A percentile compares a stretch with the other conserved stretches of the same genome.
Evolutionary conservation across 2,329 filamentous ascomycete species (phyloP).

Genomic region (Clarireedia homoeocarpa): DNA sequence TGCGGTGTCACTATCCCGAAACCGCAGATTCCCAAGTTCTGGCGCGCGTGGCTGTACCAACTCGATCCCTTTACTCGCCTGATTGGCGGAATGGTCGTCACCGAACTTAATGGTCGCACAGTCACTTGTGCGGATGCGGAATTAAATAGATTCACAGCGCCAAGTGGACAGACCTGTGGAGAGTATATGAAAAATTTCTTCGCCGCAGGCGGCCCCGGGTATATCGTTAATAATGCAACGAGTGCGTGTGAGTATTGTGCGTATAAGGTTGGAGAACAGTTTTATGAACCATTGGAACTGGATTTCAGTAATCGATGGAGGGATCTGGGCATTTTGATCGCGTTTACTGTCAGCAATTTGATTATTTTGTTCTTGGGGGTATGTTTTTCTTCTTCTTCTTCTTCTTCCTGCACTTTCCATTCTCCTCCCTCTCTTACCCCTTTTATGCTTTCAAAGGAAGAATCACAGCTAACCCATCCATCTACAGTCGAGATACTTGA

Average conservation of each 20-base stretch:
- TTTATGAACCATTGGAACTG: conserved; percentile 61
- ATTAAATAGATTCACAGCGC: conserved; percentile 61
- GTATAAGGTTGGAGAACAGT: conserved; percentile 72
- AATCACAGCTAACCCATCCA: conserved; percentile 8
- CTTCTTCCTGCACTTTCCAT: too few relatives aligned
- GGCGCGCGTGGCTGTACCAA: conserved; percentile 74
- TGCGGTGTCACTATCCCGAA: conserved; percentile 79
- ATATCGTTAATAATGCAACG: conserved; percentile 59
- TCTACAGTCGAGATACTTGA: conserved; percentile 32
- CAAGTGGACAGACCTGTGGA: conserved; percentile 58
- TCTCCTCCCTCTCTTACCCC: too few relatives aligned
- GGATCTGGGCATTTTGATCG: conserved; percentile 70
- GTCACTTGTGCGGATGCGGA: conserved; percentile 57
- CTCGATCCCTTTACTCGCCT: conserved; percentile 78
- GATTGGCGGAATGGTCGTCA: conserved; percentile 72
- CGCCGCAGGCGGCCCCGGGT: conserved; percentile 57
- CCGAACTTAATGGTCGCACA: conserved; percentile 58
- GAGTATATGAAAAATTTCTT: conserved; percentile 72
- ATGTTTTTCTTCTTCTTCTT: conserved; percentile 10
- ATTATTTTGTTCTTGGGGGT: conserved; percentile 49
- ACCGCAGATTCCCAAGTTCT: conserved; percentile 70
- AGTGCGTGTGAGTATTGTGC: conserved; percentile 73
- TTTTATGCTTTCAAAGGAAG: too few relatives aligned
- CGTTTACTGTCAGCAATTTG: conserved; percentile 72
- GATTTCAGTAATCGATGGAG: conserved; percentile 66